A percentile compares a stretch with the other conserved stretches of the same genome.
phyloP scores from a whole-genome alignment of 192 early-diverging fungal species.

The Backusella psychrophila region DNA sequence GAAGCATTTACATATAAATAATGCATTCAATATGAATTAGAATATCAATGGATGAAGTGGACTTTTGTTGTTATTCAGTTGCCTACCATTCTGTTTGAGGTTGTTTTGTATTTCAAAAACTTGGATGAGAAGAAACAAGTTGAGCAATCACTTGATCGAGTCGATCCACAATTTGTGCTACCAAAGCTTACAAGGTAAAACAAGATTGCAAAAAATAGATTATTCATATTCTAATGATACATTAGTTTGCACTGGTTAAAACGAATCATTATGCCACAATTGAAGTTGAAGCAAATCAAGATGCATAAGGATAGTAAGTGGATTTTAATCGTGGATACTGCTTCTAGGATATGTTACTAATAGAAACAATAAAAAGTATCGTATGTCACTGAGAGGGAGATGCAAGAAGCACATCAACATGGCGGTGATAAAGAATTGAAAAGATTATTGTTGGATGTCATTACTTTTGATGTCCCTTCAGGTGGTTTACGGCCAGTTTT shows the following conservation, averaged over 20 bases:
- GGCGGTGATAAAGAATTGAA: slow-evolving; percentile 18
- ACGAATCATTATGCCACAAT: not conserved
- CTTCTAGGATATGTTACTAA: too few relatives aligned
- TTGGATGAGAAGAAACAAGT: not conserved
- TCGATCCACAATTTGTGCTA: not conserved
- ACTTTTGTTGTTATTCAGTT: not conserved
- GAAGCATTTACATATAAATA: not conserved
- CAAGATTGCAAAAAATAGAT: not conserved
- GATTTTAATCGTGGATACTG: not conserved
- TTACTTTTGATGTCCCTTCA: not conserved
- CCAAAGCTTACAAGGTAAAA: not conserved
- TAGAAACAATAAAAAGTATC: slow-evolving; percentile 1
- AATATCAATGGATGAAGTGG: not conserved
- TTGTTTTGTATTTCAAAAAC: not conserved
- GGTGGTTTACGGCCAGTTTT: slow-evolving; percentile 18
- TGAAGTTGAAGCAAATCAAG: slow-evolving; percentile 11
- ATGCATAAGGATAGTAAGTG: slow-evolving; percentile 13
- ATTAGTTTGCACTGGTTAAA: not conserved
- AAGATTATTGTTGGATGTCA: slow-evolving; percentile 18
- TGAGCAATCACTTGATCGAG: not conserved
- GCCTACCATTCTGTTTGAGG: not conserved
- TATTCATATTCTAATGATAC: not conserved
- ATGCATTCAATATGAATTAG: not conserved
- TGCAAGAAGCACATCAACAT: slow-evolving; percentile 2
- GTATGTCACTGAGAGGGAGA: slow-evolving; percentile 20